A percentile compares a stretch with the other conserved stretches of the same genome.
Evolutionary conservation across 306 rosid species (phyloP).

Genomic region (Cicer judaicum): DNA sequence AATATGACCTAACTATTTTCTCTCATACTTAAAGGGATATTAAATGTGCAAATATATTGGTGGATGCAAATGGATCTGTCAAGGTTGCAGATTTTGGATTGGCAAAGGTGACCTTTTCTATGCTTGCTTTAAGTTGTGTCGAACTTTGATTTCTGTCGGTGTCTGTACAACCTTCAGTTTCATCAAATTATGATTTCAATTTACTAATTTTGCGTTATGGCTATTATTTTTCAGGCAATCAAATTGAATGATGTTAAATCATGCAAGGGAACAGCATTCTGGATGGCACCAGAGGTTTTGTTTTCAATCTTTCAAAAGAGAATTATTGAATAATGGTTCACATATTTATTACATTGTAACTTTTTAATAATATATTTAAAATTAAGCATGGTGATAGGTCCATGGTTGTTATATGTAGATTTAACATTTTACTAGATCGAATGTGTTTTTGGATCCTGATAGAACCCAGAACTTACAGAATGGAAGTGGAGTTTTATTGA

Average conservation of each 20-base stretch:
- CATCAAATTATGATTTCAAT: constrained; percentile 1
- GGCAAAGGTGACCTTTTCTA: constrained; percentile 74
- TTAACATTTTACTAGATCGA: constrained; percentile 13
- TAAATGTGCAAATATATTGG: constrained; percentile 93
- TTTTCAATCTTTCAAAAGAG: constrained; percentile 38
- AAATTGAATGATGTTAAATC: constrained; percentile 80
- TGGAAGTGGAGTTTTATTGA: too few relatives aligned
- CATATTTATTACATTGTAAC: constrained; percentile 19
- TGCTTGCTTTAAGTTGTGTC: neutral
- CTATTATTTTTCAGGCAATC: constrained; percentile 62
- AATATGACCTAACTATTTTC: constrained; percentile 36
- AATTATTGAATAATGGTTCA: constrained; percentile 26
- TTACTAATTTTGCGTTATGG: constrained; percentile 36
- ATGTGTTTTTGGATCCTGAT: neutral
- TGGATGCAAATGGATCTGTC: constrained; percentile 85
- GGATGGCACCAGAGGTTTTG: constrained; percentile 99
- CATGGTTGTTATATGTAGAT: neutral
- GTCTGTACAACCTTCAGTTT: constrained; percentile 19
- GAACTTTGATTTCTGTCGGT: neutral
- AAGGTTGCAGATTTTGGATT: constrained; percentile 98
- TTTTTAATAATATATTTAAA: constrained; percentile 11
- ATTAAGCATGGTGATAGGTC: constrained; percentile 25
- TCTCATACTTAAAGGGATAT: constrained; percentile 67
- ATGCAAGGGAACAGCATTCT: constrained; percentile 87
- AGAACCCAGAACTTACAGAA: too few relatives aligned